Evolutionary conservation across 73 alveolate genomes (phyloP).

Genomic region (Tetrahymena thermophila): DNA sequence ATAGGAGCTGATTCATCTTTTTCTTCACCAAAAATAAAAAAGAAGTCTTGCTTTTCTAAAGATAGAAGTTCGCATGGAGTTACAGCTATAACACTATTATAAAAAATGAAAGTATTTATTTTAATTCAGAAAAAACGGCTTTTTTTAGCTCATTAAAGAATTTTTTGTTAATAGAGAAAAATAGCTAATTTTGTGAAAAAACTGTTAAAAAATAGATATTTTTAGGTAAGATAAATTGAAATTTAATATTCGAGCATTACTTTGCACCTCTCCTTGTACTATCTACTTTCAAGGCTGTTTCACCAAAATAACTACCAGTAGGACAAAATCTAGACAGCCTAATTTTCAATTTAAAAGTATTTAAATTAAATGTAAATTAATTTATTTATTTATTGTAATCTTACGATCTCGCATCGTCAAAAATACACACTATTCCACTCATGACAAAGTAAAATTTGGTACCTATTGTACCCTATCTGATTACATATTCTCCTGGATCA

Average conservation of each 20-base stretch:
- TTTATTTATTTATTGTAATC: neutral
- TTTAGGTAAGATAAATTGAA: neutral
- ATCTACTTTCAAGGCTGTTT: neutral
- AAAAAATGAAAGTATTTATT: neutral
- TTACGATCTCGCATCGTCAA: neutral
- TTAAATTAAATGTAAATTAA: neutral
- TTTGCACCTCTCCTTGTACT: constrained; percentile 3
- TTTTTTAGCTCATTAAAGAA: no score
- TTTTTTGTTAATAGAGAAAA: neutral
- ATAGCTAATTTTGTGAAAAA: neutral
- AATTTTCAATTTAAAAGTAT: neutral
- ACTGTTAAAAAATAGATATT: neutral
- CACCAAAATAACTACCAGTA: neutral
- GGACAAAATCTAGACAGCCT: constrained; percentile 3
- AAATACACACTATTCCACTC: neutral
- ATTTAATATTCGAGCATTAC: neutral
- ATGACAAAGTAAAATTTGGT: neutral
- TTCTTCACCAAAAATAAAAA: neutral
- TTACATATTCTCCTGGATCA: neutral
- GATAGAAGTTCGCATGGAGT: neutral
- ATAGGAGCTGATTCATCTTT: neutral
- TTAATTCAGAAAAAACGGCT: no score
- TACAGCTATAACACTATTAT: neutral
- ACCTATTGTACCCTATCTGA: neutral
- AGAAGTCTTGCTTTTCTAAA: neutral